Conservation (phyloP, 495 filamentous ascomycete genomes). For the Patellaria atrata region DNA sequence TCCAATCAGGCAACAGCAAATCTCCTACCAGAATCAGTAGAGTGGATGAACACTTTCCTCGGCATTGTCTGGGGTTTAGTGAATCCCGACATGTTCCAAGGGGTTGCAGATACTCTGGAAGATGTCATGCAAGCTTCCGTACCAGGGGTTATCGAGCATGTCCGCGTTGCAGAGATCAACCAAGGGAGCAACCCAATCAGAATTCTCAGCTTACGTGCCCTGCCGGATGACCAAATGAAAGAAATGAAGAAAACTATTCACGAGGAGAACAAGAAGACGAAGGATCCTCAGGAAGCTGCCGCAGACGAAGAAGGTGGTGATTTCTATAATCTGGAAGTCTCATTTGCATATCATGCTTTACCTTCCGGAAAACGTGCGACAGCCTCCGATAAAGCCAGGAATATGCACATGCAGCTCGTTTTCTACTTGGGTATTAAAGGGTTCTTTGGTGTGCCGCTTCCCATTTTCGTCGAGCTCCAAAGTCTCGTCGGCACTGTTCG, state of each 20-base stretch:
- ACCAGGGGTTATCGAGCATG: constrained; percentile 79
- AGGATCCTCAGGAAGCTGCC: constrained; percentile 75
- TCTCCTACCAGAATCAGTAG: constrained; percentile 80
- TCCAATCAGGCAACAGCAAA: constrained; percentile 53
- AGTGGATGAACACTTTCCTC: constrained; percentile 87
- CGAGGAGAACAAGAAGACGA: constrained; percentile 60
- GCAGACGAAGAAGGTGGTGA: constrained; percentile 85
- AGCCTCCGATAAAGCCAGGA: constrained; percentile 71
- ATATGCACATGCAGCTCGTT: constrained; percentile 89
- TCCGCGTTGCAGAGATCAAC: constrained; percentile 89
- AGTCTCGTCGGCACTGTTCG: constrained; percentile 77
- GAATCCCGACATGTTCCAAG: constrained; percentile 83
- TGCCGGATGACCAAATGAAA: constrained; percentile 67
- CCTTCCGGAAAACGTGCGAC: constrained; percentile 50
- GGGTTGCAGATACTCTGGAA: constrained; percentile 58
- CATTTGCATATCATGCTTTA: constrained; percentile 82
- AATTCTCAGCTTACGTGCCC: constrained; percentile 75
- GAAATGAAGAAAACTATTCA: constrained; percentile 67
- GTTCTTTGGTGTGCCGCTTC: constrained; percentile 75
- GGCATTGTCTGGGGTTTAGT: constrained; percentile 74
- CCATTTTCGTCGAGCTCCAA: constrained; percentile 76
- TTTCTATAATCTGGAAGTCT: constrained; percentile 88
- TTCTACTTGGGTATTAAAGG: constrained; percentile 85
- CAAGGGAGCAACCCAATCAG: constrained; percentile 83
- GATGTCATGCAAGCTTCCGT: constrained; percentile 96